These are phyloP conservation scores for Exophiala sp. DNA, from an alignment of 2,329 filamentous ascomycete genomes.

Conservation along the genomic window DNA sequence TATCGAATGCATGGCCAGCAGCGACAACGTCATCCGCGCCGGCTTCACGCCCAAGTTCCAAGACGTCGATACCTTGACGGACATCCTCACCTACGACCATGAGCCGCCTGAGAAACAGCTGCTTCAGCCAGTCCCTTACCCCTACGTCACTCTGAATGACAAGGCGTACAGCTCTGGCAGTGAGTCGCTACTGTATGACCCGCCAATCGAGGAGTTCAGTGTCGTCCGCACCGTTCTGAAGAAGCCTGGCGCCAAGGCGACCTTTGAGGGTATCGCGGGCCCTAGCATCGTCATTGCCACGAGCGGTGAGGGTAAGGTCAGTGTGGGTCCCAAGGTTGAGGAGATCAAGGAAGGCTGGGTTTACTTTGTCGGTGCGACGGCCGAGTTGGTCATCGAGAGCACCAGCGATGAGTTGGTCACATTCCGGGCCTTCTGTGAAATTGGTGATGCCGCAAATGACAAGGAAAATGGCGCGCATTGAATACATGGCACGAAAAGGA, in stretches of 20 bases:
- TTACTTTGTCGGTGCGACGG: conserved; percentile 81
- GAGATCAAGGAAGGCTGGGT: conserved; percentile 68
- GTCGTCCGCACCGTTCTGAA: conserved; percentile 77
- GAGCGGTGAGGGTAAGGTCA: conserved; percentile 71
- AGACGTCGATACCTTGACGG: conserved; percentile 79
- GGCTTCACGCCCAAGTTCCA: conserved; percentile 99
- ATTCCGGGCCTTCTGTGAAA: conserved; percentile 91
- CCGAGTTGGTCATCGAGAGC: conserved; percentile 72
- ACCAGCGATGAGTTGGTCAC: conserved; percentile 66
- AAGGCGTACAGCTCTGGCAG: conserved; percentile 72
- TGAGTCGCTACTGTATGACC: conserved; percentile 73
- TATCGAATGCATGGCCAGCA: conserved; percentile 97
- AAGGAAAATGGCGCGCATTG: conserved; percentile 30
- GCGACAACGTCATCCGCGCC: conserved; percentile 96
- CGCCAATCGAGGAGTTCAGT: conserved; percentile 92
- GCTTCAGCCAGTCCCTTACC: conserved; percentile 78
- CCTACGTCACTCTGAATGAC: conserved; percentile 77
- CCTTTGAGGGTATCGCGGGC: conserved; percentile 78
- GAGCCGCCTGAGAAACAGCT: conserved; percentile 93
- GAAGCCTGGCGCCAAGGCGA: conserved; percentile 66
- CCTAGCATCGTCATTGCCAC: conserved; percentile 94
- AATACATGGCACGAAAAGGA: conserved; percentile 9
- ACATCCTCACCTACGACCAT: conserved; percentile 91
- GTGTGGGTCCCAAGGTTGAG: conserved; percentile 73
- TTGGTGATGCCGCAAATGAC: conserved; percentile 50